Base-by-base conservation (phyloP, 768 basidiomycete species). In the Mycena vulgaris region DNA sequence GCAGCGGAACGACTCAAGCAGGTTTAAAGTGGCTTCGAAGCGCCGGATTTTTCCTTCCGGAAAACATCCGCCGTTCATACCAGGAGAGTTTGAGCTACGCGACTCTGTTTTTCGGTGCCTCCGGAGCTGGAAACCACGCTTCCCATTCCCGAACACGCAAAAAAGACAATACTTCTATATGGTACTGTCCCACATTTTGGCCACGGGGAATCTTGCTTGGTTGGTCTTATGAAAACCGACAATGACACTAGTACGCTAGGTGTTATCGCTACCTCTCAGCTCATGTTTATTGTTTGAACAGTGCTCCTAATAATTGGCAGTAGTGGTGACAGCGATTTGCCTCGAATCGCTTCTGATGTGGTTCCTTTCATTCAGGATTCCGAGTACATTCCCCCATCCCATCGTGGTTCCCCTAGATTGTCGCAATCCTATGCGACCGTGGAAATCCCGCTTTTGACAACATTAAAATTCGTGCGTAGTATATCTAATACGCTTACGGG, bases 391-490 rank as follows among this genome's bases (percentile, higher is more conserved):
- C 55, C 0, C 42, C 52, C 16, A 33, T 68, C 13, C 56, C 57
- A 5, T 35, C 28, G 19, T 63, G 64, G 62, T 33, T 68, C 23
- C 27, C 48, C 48, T 69, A 73, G 63, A 30, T 59, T 45, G 10
- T 70, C 8, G 14, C 10, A 1, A 65, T 70, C 17, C 42, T 70
- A 1, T 59, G 63, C 21, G 58, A 70, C 28, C 28, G 27, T 1
- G n/a, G 42, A 2, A 30, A 61, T 2, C 57, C 63, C 21, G 25
- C 40, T 13, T 61, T 70, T 28, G 40, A 66, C 21, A 42, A 52
- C 30, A 66, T 70, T 21, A 70, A 56, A 39, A 48, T 70, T 5
- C 48, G 69, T 70, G 47, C 25, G 68, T 69, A n/a, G 2, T 7
- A n/a, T n/a, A n/a, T n/a, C n/a, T n/a, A n/a, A n/a, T n/a, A 40